Evolutionary conservation across 2,329 filamentous ascomycete species (phyloP).

Genomic region (Beauveria asiatica): DNA sequence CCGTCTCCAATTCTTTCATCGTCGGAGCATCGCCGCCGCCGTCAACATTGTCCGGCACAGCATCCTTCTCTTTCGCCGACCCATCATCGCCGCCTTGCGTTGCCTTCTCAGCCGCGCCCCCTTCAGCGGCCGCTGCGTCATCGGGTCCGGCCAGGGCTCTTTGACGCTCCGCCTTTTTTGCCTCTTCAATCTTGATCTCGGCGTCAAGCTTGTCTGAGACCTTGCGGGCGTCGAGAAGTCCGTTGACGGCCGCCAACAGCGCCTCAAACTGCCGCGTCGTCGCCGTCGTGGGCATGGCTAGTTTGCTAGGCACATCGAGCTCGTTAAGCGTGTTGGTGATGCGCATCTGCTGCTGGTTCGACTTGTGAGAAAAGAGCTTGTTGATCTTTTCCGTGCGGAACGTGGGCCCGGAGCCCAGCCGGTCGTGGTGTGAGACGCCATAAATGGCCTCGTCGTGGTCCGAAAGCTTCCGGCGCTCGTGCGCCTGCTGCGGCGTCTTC

Average conservation of each 20-base stretch:
- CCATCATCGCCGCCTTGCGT: constrained; percentile 2
- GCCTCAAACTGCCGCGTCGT: constrained; percentile 65
- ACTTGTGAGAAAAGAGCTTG: constrained; percentile 71
- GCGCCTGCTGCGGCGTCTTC: constrained; percentile 37
- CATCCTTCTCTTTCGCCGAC: no score
- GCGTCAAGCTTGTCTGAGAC: constrained; percentile 66
- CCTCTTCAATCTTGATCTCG: constrained; percentile 55
- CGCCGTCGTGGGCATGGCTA: constrained; percentile 65
- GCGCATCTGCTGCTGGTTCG: constrained; percentile 64
- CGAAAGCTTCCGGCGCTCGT: constrained; percentile 61
- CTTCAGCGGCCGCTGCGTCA: not conserved
- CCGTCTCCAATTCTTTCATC: constrained; percentile 11
- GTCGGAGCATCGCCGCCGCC: not conserved
- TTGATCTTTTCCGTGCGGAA: constrained; percentile 81
- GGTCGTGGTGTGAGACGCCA: constrained; percentile 78
- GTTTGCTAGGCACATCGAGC: constrained; percentile 59
- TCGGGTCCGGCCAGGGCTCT: constrained; percentile 23
- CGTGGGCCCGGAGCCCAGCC: constrained; percentile 74
- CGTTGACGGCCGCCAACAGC: constrained; percentile 58
- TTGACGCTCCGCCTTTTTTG: constrained; percentile 46
- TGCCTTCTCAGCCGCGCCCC: constrained; percentile 4
- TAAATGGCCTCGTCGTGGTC: constrained; percentile 70
- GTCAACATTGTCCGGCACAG: not conserved
- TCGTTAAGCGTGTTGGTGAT: constrained; percentile 66
- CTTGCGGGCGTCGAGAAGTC: constrained; percentile 65